phyloP scores from a whole-genome alignment of 2,329 filamentous ascomycete genomes.

The Fusarium buxicola region DNA sequence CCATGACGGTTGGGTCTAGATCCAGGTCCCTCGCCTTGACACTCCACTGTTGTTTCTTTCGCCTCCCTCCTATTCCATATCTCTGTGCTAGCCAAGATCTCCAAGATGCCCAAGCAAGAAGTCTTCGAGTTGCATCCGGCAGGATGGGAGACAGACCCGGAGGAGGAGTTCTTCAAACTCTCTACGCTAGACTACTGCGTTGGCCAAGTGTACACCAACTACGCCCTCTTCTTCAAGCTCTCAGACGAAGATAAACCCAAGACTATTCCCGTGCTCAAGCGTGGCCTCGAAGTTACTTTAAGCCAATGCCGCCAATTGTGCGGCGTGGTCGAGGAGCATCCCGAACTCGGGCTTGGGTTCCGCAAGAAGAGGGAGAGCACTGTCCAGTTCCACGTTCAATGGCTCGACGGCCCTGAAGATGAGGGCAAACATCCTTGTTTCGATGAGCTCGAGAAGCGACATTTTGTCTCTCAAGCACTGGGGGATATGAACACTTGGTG shows the following conservation, averaged over 20 bases:
- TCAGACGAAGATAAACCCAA: slow-evolving; percentile 47
- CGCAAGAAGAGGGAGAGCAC: slow-evolving; percentile 50
- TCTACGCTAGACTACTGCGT: slow-evolving; percentile 53
- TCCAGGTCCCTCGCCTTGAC: neutral
- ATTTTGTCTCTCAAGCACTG: slow-evolving; percentile 49
- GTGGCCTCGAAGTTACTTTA: slow-evolving; percentile 52
- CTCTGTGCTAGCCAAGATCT: slow-evolving; percentile 32
- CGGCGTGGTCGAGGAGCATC: slow-evolving; percentile 53
- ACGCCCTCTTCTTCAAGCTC: slow-evolving; percentile 53
- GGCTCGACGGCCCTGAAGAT: slow-evolving; percentile 48
- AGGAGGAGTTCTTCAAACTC: slow-evolving; percentile 51
- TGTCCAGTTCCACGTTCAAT: slow-evolving; percentile 49
- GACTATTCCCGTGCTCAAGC: slow-evolving; percentile 45
- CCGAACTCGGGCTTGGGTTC: slow-evolving; percentile 49
- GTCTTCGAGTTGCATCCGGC: slow-evolving; percentile 47
- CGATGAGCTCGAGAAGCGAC: slow-evolving; percentile 50
- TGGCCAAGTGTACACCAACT: slow-evolving; percentile 51
- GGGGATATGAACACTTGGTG: slow-evolving; percentile 50
- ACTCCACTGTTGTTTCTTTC: neutral
- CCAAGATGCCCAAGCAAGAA: slow-evolving; percentile 46
- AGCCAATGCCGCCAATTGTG: slow-evolving; percentile 52
- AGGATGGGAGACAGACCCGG: slow-evolving; percentile 51
- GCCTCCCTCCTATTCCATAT: neutral
- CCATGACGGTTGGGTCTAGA: neutral
- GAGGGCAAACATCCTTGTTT: slow-evolving; percentile 48